Evolutionary conservation across 768 basidiomycete species (phyloP), one percentile per base, ranked within the genome.

Genomic region (Hypholoma sublateritium): DNA sequence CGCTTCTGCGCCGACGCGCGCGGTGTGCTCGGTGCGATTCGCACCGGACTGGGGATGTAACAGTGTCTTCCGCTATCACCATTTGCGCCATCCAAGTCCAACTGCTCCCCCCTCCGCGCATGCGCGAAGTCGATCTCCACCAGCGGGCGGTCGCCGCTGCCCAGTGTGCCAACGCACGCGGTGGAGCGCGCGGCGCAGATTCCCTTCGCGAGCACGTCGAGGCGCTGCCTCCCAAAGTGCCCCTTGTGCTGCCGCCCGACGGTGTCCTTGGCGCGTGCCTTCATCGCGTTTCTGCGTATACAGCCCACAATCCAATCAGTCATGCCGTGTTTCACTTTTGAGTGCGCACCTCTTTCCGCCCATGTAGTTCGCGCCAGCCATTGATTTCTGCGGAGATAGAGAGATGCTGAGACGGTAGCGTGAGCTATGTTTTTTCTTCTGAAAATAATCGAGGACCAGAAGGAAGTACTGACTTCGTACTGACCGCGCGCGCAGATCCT

Each of bases 331-430:
- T 9, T 9, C 28, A 32, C 9, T 22, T 37, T 19, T 14, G 16
- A 8, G 24, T 51, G 17, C 69, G 35, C 47, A 85, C 87, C 85
- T 77, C 72, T 82, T 86, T 12, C 88, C 88, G 21, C 88, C 88
- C 86, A 87, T 89, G 59, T 89, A 89, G 62, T 89, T 89, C 28
- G 86, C 88, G 5, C 88, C 87, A 19, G 72, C 71, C 86, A 88
- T 87, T 50, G 5, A 32, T 17, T 25, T 17, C 17, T 19, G 32
- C 9, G 24, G 37, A 36, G 41, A 35, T 24, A 11, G 28, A 48
- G 5, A 35, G 36, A 37, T 14, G 7, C 13, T 24, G 3, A 9
- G 35, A 17, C 16, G 50, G 11, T 11, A 14, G 41, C 16, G 16
- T 44, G 43, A 16, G n/a, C 13, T 44, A 32, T 2, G 25, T 28